A percentile compares a stretch with the other conserved stretches of the same genome.
Evolutionary conservation across 208 protist genomes (phyloP).

Genomic region (Trypanosoma caninum): DNA sequence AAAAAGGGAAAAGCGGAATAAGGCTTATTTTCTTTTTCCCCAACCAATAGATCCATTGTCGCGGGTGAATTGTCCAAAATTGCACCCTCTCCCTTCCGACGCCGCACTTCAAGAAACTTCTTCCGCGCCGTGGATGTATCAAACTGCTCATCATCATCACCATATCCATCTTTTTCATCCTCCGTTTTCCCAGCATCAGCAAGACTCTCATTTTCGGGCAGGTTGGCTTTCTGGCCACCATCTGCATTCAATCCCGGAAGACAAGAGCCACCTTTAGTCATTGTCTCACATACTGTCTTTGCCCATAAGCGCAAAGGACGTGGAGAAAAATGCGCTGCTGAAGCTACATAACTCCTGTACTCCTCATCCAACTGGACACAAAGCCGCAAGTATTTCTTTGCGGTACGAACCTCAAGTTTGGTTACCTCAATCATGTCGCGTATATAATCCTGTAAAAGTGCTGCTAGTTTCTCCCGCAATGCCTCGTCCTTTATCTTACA

Average conservation of each 20-base stretch:
- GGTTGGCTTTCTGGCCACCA: neutral
- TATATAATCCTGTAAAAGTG: constrained; percentile 78
- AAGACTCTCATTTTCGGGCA: neutral
- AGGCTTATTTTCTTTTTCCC: constrained; percentile 17
- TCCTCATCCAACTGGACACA: constrained; percentile 49
- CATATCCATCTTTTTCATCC: neutral
- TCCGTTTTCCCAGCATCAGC: neutral
- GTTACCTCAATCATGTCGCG: constrained; percentile 63
- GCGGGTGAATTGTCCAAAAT: constrained; percentile 56
- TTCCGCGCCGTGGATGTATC: constrained; percentile 7
- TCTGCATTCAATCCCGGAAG: neutral
- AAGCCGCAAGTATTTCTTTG: constrained; percentile 58
- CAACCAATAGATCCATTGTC: constrained; percentile 35
- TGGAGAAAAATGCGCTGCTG: constrained; percentile 42
- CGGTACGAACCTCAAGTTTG: constrained; percentile 55
- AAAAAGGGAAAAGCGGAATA: constrained; percentile 83
- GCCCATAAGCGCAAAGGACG: constrained; percentile 49
- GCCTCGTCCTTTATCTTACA: constrained; percentile 46
- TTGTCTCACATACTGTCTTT: constrained; percentile 18
- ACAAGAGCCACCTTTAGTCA: neutral
- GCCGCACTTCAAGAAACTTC: constrained; percentile 36
- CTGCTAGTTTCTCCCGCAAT: constrained; percentile 69
- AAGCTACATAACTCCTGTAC: constrained; percentile 58
- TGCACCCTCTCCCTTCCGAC: constrained; percentile 45
- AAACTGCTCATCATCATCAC: neutral